Evolutionary conservation across 345 rosid species (phyloP).

Genomic region (Eucalyptus curtisii): DNA sequence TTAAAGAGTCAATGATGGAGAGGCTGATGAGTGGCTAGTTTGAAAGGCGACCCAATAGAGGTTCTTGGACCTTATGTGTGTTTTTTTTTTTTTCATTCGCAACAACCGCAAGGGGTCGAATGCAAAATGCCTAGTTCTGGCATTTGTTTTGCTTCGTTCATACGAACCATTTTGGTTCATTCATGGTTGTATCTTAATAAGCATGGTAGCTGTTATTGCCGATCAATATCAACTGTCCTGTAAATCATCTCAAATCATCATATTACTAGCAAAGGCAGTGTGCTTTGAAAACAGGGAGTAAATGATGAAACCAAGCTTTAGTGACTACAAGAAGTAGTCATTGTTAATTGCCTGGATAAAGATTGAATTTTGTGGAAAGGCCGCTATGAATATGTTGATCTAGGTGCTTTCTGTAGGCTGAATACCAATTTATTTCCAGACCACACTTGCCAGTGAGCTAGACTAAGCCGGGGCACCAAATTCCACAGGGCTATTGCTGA

Average conservation of each 20-base stretch:
- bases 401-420: neutral
- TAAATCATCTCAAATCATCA: neutral
- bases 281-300: neutral
- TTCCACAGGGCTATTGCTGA: constrained; percentile 51
- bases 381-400: neutral
- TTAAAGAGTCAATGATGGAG: neutral
- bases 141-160: neutral
- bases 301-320: neutral
- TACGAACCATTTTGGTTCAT: neutral
- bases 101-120: neutral
- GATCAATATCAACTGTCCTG: neutral
- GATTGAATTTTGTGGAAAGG: neutral
- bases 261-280: neutral
- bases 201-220: neutral
- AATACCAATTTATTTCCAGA: neutral
- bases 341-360: neutral
- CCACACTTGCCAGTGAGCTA: neutral
- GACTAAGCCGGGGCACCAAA: neutral
- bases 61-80: neutral
- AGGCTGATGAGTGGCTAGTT: neutral
- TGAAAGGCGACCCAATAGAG: neutral
- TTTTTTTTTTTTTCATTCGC: neutral
- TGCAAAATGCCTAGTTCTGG: neutral
- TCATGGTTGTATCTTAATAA: neutral
- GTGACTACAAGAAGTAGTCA: neutral